phyloP scores from a whole-genome alignment of 495 filamentous ascomycete genomes.

The Penicilliopsis zonata region DNA sequence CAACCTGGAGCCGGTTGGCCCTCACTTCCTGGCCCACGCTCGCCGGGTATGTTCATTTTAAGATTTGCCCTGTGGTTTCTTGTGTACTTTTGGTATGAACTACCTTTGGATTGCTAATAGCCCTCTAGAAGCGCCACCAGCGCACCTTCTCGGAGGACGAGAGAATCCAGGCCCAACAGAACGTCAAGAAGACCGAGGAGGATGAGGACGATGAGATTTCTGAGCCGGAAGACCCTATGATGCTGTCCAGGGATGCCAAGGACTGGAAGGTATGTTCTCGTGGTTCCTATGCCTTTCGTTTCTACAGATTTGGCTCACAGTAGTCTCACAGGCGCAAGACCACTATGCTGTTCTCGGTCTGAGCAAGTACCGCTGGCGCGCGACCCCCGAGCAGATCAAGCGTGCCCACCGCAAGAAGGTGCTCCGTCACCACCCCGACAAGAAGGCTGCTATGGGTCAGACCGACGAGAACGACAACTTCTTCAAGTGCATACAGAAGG shows the following conservation, averaged over 20 bases:
- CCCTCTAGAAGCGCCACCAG: slow-evolving; percentile 66
- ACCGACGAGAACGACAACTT: slow-evolving; percentile 88
- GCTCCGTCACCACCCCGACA: slow-evolving; percentile 94
- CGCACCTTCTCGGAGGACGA: slow-evolving; percentile 99
- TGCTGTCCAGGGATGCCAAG: slow-evolving; percentile 87
- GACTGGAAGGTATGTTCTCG: slow-evolving; percentile 95
- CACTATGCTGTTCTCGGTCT: slow-evolving; percentile 96
- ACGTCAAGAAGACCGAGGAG: slow-evolving; percentile 89
- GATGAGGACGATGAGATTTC: slow-evolving; percentile 82
- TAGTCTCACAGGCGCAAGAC: slow-evolving; percentile 62
- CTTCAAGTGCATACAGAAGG: slow-evolving; percentile 99
- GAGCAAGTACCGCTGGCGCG: slow-evolving; percentile 78
- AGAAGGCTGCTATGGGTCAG: slow-evolving; percentile 80
- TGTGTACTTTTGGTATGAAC: too few species aligned
- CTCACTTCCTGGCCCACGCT: slow-evolving; percentile 95
- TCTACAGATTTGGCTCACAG: slow-evolving; percentile 11
- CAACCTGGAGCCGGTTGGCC: slow-evolving; percentile 88
- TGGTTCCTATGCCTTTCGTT: neutral
- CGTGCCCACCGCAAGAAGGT: slow-evolving; percentile 99
- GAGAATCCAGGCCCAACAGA: slow-evolving; percentile 86
- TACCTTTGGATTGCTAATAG: slow-evolving; percentile 17
- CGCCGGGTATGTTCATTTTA: slow-evolving; percentile 53
- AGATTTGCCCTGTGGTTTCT: neutral
- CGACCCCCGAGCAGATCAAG: slow-evolving; percentile 97
- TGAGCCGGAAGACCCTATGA: slow-evolving; percentile 81